These are phyloP conservation scores for Phytophthora hybrid DNA, from an alignment of 352 stramenopile genomes.

Conservation along the genomic window DNA sequence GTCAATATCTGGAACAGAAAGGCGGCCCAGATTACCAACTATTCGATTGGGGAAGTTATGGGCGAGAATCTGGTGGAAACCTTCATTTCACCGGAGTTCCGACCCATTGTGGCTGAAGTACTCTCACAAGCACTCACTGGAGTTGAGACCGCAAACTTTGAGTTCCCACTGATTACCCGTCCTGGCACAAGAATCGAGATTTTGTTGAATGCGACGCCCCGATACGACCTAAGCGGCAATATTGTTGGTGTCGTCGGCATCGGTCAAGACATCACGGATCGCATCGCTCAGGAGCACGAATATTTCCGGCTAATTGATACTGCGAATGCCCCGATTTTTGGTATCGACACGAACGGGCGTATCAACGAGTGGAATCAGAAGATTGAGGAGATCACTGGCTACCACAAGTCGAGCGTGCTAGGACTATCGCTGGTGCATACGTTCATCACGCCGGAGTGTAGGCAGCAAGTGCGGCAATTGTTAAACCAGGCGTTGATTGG, in stretches of 20 bases:
- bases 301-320: constrained; percentile 67
- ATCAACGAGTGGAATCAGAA: constrained; percentile 76
- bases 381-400: constrained; percentile 82
- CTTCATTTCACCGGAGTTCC: constrained; percentile 84
- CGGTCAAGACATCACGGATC: constrained; percentile 33
- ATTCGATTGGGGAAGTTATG: constrained; percentile 82
- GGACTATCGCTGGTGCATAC: constrained; percentile 75
- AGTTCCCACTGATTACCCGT: constrained; percentile 41
- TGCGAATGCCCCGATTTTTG: constrained; percentile 86
- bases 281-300: constrained; percentile 36
- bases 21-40: constrained; percentile 89
- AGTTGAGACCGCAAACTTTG: constrained; percentile 49
- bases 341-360: constrained; percentile 71
- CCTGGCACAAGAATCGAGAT: constrained; percentile 75
- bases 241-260: constrained; percentile 69
- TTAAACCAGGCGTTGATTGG: constrained; percentile 80
- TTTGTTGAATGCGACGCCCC: constrained; percentile 61
- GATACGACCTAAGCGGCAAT: constrained; percentile 62
- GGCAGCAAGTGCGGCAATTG: constrained; percentile 64
- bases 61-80: constrained; percentile 82
- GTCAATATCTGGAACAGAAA: constrained; percentile 92
- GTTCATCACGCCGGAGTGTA: constrained; percentile 75
- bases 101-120: constrained; percentile 71
- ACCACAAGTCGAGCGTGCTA: constrained; percentile 69
- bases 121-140: constrained; percentile 72